Evolutionary conservation across 164 flowering plant genomes (phyloP).

Genomic region (Nymphaea colorata): DNA sequence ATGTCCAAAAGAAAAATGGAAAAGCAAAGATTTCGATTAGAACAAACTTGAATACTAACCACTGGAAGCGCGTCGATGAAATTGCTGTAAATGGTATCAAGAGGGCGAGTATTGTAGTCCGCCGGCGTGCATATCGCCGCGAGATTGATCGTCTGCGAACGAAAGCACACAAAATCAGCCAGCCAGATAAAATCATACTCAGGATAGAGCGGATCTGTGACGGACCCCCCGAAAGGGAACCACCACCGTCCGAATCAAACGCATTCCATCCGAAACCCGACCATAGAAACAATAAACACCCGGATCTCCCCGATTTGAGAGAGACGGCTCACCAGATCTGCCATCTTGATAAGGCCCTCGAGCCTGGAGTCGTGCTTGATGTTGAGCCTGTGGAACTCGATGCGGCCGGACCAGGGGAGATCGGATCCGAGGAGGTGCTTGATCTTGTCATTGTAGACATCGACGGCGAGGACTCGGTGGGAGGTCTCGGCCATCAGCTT

Average conservation of each 20-base stretch:
- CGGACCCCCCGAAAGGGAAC: neutral
- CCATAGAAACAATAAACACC: too few species aligned
- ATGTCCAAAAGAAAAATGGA: neutral
- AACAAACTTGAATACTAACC: constrained; percentile 21
- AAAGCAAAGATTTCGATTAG: neutral
- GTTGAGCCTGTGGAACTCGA: constrained; percentile 89
- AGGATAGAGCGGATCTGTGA: neutral
- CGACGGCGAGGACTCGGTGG: constrained; percentile 22
- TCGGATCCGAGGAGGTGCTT: constrained; percentile 14
- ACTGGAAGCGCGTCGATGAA: constrained; percentile 84
- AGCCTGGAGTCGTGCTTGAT: constrained; percentile 94
- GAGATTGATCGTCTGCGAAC: constrained; percentile 55
- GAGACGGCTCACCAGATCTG: constrained; percentile 68
- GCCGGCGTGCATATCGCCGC: constrained; percentile 91
- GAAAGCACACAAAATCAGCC: neutral
- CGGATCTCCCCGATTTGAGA: too few species aligned
- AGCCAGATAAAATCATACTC: neutral
- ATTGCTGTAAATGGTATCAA: constrained; percentile 75
- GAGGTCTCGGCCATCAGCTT: constrained; percentile 19
- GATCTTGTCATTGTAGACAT: constrained; percentile 26
- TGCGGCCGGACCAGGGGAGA: constrained; percentile 56
- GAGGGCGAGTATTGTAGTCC: constrained; percentile 76
- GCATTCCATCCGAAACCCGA: too few species aligned
- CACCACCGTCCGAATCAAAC: too few species aligned
- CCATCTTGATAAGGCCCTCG: constrained; percentile 89